Conservation (phyloP, 2,329 filamentous ascomycete genomes). For the Fusarium humuli region DNA sequence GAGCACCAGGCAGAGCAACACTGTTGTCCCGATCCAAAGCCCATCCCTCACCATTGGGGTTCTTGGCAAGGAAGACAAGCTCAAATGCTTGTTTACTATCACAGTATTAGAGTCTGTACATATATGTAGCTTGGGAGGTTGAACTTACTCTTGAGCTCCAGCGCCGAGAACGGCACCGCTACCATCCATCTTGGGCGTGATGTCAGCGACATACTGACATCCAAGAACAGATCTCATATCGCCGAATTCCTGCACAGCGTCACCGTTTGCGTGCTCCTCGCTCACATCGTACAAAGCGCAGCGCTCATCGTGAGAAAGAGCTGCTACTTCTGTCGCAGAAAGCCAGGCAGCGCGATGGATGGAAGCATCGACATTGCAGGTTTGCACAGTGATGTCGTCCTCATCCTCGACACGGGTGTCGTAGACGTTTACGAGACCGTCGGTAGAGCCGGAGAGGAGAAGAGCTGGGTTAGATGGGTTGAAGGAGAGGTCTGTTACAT, state of each 20-base stretch:
- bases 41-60: constrained; percentile 60
- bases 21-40: constrained; percentile 64
- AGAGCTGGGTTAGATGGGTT: constrained; percentile 70
- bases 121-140: too few species aligned
- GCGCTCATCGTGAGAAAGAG: constrained; percentile 81
- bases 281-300: constrained; percentile 78
- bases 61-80: constrained; percentile 68
- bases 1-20: constrained; percentile 71
- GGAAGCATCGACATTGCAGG: constrained; percentile 81
- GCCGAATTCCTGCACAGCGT: constrained; percentile 69
- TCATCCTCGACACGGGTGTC: constrained; percentile 77
- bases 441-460: constrained; percentile 81
- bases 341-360: constrained; percentile 82
- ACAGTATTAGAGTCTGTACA: too few species aligned
- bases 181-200: constrained; percentile 70
- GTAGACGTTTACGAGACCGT: constrained; percentile 82
- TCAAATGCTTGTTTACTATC: constrained; percentile 67
- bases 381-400: constrained; percentile 81
- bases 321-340: constrained; percentile 71
- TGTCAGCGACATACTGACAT: constrained; percentile 80
- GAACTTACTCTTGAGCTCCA: constrained; percentile 73
- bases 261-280: constrained; percentile 70
- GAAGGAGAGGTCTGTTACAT: constrained; percentile 70
- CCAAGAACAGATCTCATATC: constrained; percentile 74
- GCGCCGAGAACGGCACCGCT: constrained; percentile 71